Conservation (phyloP, 257 asterid species). For the Solanum megistacrolobum region DNA sequence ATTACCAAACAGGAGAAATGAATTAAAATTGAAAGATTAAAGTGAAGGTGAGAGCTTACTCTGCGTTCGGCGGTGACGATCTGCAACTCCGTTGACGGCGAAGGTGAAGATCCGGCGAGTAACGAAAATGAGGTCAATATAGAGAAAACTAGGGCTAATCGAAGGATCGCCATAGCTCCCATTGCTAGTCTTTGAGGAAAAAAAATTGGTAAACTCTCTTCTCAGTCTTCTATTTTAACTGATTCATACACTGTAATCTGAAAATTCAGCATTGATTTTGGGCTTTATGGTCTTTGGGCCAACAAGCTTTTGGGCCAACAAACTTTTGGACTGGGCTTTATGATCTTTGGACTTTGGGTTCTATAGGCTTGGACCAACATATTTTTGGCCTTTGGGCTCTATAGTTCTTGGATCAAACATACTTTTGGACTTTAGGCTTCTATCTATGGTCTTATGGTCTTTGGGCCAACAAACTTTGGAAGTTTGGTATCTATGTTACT, state of each 20-base stretch:
- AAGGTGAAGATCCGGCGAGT: conserved; percentile 21
- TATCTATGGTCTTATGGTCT: not conserved
- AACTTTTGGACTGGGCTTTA: not conserved
- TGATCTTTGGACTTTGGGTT: not conserved
- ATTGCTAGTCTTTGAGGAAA: conserved; percentile 4
- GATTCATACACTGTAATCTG: not conserved
- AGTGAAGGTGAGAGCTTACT: conserved; percentile 19
- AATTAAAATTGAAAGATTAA: not conserved
- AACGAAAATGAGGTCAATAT: conserved; percentile 14
- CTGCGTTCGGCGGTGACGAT: conserved; percentile 84
- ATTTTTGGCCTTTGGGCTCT: not conserved
- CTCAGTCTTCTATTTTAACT: not conserved
- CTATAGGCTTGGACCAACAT: not conserved
- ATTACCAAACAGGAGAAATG: not conserved
- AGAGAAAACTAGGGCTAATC: conserved; percentile 20
- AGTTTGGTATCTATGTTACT: not conserved
- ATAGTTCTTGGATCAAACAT: not conserved
- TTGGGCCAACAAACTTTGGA: not conserved
- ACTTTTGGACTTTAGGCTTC: not conserved
- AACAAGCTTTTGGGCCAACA: not conserved
- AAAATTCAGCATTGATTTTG: not conserved
- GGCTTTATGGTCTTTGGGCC: not conserved
- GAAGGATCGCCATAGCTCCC: conserved; percentile 32
- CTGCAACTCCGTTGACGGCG: conserved; percentile 45
- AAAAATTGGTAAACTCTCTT: not conserved